phyloP scores from a whole-genome alignment of 768 basidiomycete species.

The Lentinus tigrinus region DNA sequence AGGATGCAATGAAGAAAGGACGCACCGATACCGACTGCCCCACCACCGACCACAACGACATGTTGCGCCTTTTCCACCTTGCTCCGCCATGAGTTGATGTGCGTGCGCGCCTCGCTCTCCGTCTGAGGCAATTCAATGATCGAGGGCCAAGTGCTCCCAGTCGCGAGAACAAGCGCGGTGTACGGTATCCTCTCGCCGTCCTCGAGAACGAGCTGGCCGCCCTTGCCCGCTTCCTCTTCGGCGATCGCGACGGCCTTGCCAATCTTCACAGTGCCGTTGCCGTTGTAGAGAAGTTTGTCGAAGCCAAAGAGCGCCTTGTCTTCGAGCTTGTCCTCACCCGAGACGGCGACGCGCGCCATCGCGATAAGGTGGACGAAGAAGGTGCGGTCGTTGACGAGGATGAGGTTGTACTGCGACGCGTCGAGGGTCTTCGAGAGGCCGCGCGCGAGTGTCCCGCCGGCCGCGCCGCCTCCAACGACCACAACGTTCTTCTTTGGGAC shows the following conservation, averaged over 20 bases:
- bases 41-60: conserved; percentile 37
- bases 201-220: conserved; percentile 51
- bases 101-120: conserved; percentile 21
- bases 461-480: conserved; percentile 55
- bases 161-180: conserved; percentile 55
- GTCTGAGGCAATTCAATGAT: conserved; percentile 44
- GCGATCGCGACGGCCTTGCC: conserved; percentile 40
- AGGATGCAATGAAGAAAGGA: neutral
- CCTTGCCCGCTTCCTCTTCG: conserved; percentile 25
- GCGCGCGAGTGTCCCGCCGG: conserved; percentile 45
- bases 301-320: conserved; percentile 48
- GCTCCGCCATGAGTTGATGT: conserved; percentile 30
- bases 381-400: conserved; percentile 53
- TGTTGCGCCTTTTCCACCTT: conserved; percentile 31
- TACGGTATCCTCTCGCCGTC: conserved; percentile 51
- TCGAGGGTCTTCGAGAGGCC: conserved; percentile 52
- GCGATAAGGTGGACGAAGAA: conserved; percentile 53
- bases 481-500: conserved; percentile 36
- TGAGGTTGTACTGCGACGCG: conserved; percentile 44
- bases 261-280: conserved; percentile 39
- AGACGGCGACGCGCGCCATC: conserved; percentile 51
- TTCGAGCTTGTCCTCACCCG: conserved; percentile 42
- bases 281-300: conserved; percentile 46
- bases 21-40: conserved; percentile 44
- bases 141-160: conserved; percentile 56